Evolutionary conservation across 345 rosid genomes (phyloP), one percentile per base, ranked within the genome.

Genomic region (Hibiscus mutabilis): DNA sequence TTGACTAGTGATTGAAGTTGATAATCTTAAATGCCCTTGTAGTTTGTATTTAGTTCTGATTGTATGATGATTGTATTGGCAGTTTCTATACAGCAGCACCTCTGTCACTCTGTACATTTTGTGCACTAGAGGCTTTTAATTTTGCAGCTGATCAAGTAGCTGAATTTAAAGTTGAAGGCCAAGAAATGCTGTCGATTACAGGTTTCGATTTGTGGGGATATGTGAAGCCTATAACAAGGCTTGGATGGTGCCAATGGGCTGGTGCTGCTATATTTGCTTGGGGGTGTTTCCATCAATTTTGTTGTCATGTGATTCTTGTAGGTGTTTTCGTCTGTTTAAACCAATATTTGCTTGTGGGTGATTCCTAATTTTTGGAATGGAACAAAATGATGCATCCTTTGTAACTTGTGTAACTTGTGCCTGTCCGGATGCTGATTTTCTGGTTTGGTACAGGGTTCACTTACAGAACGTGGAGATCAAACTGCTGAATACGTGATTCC

Each of bases 181-280:
- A 24, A 22, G 64, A 35, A 58, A 16, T 63, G 62, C 3, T 53
- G 60, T 52, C 74, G 0, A 13, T 63, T 52, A 40, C 53, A 24
- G 55, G 37, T 40, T 53, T 33, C 55, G 70, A 73, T 64, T 53
- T 33, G 18, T 40, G 76, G 76, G 58, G 76, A 37, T 73, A 37
- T 73, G 56, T 47, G 10, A 52, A 31, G 42, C 76, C 76, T 24
- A 33, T 73, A 3, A 35, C 61, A 64, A 53, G 60, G 14, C 70
- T 73, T 53, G 76, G 76, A 35, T 73, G 76, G 70, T 73, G 70
- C 52, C 76, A 73, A 37, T 64, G 76, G 69, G 37, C 33, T 53
- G 70, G 70, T 29, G 70, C 75, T 73, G 75, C 75, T 33, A 53
- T 73, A 13, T 72, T 72, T 52, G 33, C 69, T 63, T 72, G 75